A percentile compares a stretch with the other conserved stretches of the same genome.
Evolutionary conservation across 306 rosid genomes (phyloP).

Genomic region (Corylus avellana): DNA sequence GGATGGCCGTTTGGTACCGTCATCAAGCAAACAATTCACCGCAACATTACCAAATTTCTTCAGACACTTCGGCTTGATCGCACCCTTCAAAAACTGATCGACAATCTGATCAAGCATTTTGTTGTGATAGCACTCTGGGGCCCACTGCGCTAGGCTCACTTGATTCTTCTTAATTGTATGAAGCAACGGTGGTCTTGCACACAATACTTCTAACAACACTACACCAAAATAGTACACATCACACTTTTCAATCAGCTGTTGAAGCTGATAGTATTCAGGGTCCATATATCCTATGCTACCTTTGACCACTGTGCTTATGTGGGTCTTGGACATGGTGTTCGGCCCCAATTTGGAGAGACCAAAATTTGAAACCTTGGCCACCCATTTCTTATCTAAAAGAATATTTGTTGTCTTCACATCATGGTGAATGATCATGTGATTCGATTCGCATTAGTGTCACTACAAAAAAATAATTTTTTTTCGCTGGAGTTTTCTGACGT

Average conservation of each 20-base stretch:
- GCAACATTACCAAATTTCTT: too few species aligned
- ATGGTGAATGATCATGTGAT: too few species aligned
- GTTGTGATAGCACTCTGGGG: not conserved
- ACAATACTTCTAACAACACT: constrained; percentile 24
- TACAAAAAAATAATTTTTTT: too few species aligned
- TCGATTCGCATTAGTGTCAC: too few species aligned
- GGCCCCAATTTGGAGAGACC: constrained; percentile 41
- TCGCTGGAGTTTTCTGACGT: too few species aligned
- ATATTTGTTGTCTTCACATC: constrained; percentile 38
- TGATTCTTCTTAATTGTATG: not conserved
- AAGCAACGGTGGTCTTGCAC: not conserved
- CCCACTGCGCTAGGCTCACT: not conserved
- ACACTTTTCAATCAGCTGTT: constrained; percentile 8
- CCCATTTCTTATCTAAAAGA: constrained; percentile 42
- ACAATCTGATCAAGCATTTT: not conserved
- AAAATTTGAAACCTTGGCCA: constrained; percentile 49
- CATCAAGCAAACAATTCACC: too few species aligned
- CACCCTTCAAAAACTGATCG: not conserved
- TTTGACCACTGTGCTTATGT: constrained; percentile 26
- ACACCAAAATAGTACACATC: constrained; percentile 36
- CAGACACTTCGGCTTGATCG: not conserved
- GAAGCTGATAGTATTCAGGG: constrained; percentile 23
- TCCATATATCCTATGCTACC: constrained; percentile 34
- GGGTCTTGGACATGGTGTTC: not conserved
- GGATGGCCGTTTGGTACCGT: too few species aligned